Evolutionary conservation across 148 eudicot species (phyloP).

Genomic region (Camellia sinensis): DNA sequence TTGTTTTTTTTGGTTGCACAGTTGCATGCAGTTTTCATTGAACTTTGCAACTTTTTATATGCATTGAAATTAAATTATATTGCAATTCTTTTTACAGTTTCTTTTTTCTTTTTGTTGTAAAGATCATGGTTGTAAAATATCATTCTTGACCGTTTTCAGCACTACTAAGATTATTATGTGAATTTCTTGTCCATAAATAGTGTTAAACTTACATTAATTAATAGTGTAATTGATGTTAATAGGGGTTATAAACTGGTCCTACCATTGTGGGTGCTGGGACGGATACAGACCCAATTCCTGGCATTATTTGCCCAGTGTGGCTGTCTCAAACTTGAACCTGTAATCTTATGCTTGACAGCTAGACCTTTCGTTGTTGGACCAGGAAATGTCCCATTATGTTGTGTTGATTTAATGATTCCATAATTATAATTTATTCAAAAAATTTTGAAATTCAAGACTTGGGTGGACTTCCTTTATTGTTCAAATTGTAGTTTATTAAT

Average conservation of each 20-base stretch:
- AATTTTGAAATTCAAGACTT: neutral
- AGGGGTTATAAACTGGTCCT: neutral
- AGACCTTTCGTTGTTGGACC: neutral
- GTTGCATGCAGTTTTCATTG: neutral
- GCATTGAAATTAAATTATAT: neutral
- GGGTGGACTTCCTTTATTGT: neutral
- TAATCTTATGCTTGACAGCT: neutral
- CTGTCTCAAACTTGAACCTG: neutral
- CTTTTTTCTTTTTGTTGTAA: neutral
- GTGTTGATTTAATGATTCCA: neutral
- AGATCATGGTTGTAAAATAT: neutral
- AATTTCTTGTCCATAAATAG: neutral
- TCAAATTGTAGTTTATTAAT: neutral
- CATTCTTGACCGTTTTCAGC: neutral
- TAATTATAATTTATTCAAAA: neutral
- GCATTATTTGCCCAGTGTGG: neutral
- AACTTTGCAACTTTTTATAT: no score
- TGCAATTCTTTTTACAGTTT: neutral
- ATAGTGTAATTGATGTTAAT: no score
- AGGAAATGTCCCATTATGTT: neutral
- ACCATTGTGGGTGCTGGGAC: neutral
- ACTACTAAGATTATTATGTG: neutral
- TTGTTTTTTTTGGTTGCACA: neutral
- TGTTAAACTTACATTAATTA: neutral
- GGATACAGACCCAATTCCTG: neutral